These are phyloP conservation scores for Cryptomeria japonica DNA, from an alignment of 75 land plant genomes.

Conservation along the genomic window DNA sequence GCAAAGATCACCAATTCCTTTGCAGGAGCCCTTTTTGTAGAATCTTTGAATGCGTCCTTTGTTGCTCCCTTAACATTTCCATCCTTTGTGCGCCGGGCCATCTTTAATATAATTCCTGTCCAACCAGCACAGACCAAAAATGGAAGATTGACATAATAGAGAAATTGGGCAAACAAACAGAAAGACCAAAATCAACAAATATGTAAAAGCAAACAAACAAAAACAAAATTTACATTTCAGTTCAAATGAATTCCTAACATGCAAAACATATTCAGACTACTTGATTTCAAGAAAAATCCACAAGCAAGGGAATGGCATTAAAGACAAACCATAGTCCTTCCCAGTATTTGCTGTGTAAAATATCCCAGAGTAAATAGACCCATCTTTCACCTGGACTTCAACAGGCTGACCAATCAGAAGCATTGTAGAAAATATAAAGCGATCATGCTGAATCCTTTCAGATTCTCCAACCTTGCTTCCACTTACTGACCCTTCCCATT, in stretches of 20 bases:
- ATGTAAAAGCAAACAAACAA: neutral
- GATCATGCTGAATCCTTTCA: slow-evolving; percentile 26
- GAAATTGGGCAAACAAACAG: neutral
- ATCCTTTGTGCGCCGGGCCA: slow-evolving; percentile 61
- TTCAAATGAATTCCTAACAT: neutral
- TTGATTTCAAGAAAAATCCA: neutral
- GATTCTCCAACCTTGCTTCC: slow-evolving; percentile 4
- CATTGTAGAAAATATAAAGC: slow-evolving; percentile 53
- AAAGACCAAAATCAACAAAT: slow-evolving; percentile 10
- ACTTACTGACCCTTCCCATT: slow-evolving; percentile 10
- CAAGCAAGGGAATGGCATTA: slow-evolving; percentile 11
- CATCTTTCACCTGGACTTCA: slow-evolving; percentile 86
- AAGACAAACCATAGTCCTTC: slow-evolving; percentile 43
- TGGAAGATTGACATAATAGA: neutral
- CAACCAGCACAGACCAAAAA: neutral
- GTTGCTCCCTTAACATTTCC: slow-evolving; percentile 25
- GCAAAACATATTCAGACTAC: neutral
- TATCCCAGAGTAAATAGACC: slow-evolving; percentile 80
- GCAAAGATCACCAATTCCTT: slow-evolving; percentile 65
- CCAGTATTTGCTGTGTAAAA: slow-evolving; percentile 78
- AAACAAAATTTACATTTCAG: neutral
- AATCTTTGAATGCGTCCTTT: slow-evolving; percentile 27
- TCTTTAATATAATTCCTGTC: slow-evolving; percentile 75
- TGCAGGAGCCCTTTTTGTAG: slow-evolving; percentile 23
- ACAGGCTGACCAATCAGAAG: slow-evolving; percentile 83